Conservation (phyloP, 441 rosid species). For the Adansonia grandidieri region DNA sequence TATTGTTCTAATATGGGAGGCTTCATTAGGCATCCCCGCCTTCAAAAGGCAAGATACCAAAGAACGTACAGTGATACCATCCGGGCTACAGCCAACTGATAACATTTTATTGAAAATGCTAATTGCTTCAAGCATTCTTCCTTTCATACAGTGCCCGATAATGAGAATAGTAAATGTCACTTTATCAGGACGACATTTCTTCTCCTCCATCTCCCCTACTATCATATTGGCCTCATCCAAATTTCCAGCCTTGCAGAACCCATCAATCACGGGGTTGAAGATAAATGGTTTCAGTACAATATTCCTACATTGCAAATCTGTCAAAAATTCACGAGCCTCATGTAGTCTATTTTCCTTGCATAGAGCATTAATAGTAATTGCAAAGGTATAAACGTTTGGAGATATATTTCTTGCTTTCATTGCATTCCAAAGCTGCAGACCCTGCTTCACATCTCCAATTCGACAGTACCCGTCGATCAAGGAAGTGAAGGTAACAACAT, state of each 20-base stretch:
- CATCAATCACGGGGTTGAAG: conserved; percentile 91
- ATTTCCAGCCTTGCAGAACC: conserved; percentile 89
- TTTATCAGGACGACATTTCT: conserved; percentile 79
- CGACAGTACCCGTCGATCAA: conserved; percentile 86
- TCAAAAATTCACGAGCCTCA: conserved; percentile 69
- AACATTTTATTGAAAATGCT: conserved; percentile 74
- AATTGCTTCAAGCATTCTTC: conserved; percentile 78
- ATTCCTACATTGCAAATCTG: conserved; percentile 54
- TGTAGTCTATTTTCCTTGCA: conserved; percentile 70
- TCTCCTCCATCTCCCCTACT: conserved; percentile 72
- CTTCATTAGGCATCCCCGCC: conserved; percentile 89
- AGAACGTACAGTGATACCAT: conserved; percentile 59
- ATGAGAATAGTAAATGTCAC: conserved; percentile 88
- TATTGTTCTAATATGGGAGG: conserved; percentile 48
- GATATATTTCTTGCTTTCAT: conserved; percentile 58
- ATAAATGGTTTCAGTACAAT: conserved; percentile 65
- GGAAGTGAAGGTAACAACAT: conserved; percentile 76
- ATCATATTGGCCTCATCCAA: conserved; percentile 75
- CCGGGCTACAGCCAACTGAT: conserved; percentile 74
- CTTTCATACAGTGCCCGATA: conserved; percentile 89
- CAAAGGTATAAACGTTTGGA: conserved; percentile 76
- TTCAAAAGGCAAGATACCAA: conserved; percentile 79
- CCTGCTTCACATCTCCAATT: conserved; percentile 57
- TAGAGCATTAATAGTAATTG: conserved; percentile 65
- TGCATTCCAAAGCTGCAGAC: conserved; percentile 68